Base-by-base conservation (phyloP, 495 filamentous ascomycete species). In the Neurospora sp. region DNA sequence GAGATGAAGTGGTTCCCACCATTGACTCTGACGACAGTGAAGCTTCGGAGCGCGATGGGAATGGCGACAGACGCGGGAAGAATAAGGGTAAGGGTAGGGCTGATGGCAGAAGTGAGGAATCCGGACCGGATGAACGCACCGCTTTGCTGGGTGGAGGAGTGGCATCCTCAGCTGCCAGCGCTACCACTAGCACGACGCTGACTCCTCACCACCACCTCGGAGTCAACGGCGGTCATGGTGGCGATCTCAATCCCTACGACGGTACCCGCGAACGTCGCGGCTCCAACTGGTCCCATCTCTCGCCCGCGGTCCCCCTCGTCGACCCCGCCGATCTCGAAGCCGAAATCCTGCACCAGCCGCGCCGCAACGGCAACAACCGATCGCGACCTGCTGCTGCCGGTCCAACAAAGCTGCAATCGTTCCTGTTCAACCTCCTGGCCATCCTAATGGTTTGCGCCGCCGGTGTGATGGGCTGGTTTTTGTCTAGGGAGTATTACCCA, bases 381-480 rank as follows among this genome's bases (percentile, higher is more conserved):
- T 72, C 72, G 31, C 71, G 76, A 23, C 8, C 54, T n/a, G 73
- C 75, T 27, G 79, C 81, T 72, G 5, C 73, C 76, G 4, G 82
- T 80, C 85, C 79, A 62, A 87, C 81, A 27, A 78, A 73, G 31
- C 77, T 91, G 37, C 89, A 92, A 79, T 81, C 89, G 20, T 75
- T 90, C 12, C 73, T 91, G 16, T 92, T 93, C 84, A 97, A 98
- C 77, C 82, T 84, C 42, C 83, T 88, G 39, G 90, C 91, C 59
- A 84, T 98, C 41, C 48, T 91, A 12, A 88, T 96, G 74, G 96
- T 99, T 48, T 93, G 92, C 79, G 85, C 86, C 0, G 92, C 93
- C 1, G 96, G 96, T 2, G 84, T 96, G 3, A 77, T 93, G 7
- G 96, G 96, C 16, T 99, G 94, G 94, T 96, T 89, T 76, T 79